Evolutionary conservation across 2,329 filamentous ascomycete species (phyloP).

Genomic region (Colletotrichum cuscutae): DNA sequence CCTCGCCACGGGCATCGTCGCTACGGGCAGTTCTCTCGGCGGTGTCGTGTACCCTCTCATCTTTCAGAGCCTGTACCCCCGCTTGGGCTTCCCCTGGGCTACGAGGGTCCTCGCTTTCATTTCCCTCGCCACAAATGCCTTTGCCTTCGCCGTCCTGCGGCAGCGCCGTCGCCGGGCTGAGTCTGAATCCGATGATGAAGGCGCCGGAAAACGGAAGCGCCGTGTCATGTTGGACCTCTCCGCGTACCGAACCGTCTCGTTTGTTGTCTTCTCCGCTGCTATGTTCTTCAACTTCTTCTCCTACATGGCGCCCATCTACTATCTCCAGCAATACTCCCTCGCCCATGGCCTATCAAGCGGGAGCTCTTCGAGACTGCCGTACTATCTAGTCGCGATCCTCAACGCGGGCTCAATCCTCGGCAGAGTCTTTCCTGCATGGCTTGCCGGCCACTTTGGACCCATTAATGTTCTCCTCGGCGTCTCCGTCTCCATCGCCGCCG

Average conservation of each 20-base stretch:
- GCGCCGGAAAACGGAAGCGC: constrained; percentile 15
- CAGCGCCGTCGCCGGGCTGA: constrained; percentile 35
- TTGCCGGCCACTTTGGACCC: constrained; percentile 54
- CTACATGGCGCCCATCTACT: constrained; percentile 56
- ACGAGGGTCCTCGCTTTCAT: constrained; percentile 48
- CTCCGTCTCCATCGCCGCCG: constrained; percentile 45
- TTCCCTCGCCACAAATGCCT: constrained; percentile 43
- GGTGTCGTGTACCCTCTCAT: constrained; percentile 51
- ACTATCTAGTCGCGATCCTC: constrained; percentile 61
- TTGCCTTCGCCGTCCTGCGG: constrained; percentile 43
- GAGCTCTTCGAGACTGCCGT: constrained; percentile 42
- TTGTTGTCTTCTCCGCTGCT: constrained; percentile 44
- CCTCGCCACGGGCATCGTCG: constrained; percentile 54
- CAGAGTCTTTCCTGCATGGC: constrained; percentile 56
- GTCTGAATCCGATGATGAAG: background rate
- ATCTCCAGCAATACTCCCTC: constrained; percentile 55
- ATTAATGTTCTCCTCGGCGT: constrained; percentile 52
- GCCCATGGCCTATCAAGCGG: constrained; percentile 43
- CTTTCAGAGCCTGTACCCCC: constrained; percentile 43
- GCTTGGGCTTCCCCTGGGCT: constrained; percentile 48
- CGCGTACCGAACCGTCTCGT: constrained; percentile 44
- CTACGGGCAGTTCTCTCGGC: constrained; percentile 52
- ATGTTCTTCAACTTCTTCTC: constrained; percentile 47
- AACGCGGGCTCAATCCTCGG: constrained; percentile 62
- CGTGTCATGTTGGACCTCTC: constrained; percentile 42